These are phyloP conservation scores for Monosporozyma yasuniensis DNA, from an alignment of 805 yeast genomes.

Conservation along the genomic window DNA sequence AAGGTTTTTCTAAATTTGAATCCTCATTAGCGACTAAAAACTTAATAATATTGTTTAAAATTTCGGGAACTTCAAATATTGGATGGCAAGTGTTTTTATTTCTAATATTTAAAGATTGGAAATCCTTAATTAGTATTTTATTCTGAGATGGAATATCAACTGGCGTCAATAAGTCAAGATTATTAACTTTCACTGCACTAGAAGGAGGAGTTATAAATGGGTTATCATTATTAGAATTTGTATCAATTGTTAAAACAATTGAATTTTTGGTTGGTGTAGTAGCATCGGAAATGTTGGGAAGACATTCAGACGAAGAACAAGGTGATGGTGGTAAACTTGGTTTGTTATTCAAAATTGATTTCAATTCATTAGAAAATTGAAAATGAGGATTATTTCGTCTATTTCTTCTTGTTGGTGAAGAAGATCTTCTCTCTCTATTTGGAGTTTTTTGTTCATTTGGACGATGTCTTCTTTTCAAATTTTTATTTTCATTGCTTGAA, in stretches of 20 bases:
- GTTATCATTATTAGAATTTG: not conserved
- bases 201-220: constrained; percentile 5
- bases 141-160: not conserved
- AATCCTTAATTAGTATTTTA: constrained; percentile 1
- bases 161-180: not conserved
- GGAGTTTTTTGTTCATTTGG: not conserved
- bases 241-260: not conserved
- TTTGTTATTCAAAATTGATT: not conserved
- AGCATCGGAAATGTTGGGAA: not conserved
- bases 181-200: not conserved
- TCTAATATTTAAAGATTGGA: constrained; percentile 5
- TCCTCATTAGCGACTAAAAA: constrained; percentile 17
- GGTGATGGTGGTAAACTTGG: constrained; percentile 2
- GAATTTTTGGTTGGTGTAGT: not conserved
- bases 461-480: not conserved
- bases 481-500: not conserved
- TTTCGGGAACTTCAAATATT: constrained; percentile 72
- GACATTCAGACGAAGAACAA: not conserved
- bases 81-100: constrained; percentile 17
- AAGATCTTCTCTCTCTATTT: not conserved
- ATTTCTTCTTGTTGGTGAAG: constrained; percentile 6
- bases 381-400: not conserved
- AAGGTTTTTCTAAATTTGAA: constrained; percentile 45
- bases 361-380: constrained; percentile 2
- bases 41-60: constrained; percentile 49